Base-by-base conservation (phyloP, 768 basidiomycete genomes). In the Cubamyces sp. region DNA sequence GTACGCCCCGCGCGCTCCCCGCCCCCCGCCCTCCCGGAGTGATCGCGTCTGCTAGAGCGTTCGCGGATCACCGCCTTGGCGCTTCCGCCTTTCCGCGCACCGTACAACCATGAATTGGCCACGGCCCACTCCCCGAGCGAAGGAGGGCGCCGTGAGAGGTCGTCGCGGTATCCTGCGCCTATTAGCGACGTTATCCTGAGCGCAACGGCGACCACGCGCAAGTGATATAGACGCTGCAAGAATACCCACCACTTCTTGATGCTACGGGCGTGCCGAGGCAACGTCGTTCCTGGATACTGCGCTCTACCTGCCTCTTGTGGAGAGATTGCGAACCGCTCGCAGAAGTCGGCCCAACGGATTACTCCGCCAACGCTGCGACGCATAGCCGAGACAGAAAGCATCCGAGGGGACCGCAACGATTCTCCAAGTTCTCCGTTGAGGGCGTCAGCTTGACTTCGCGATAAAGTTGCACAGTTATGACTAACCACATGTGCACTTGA, bases 41-140 rank as follows among this genome's bases (percentile, higher is more conserved):
- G 57, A 57, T 57, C 57, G 54, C 40, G 40, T 26, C n/a, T 25
- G 25, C 15, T 41, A 23, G 4, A 41, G 39, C 25, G 57, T 48
- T 57, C 47, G 47, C 57, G 57, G 57, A 57, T 57, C 57, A 57
- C 18, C 6, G 26, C 39, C 47, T 19, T 57, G 23, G 43, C 43
- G 54, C 54, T n/a, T 48, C 45, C 21, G 23, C 45, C 5, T 40
- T 23, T 14, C 42, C 43, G 26, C 18, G 28, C 34, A 9, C 45
- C 43, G 9, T 37, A n/a, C 46, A 18, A 21, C 30, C 46, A 57
- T 25, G 34, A 34, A 34, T 34, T 34, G 34, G 34, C 34, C 34
- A 34, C 34, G 6, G 6, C 34, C 34, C 34, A 34, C 34, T 34
- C 34, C 34, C 34, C 34, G 34, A 34, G 34, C 34, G 34, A 1